Evolutionary conservation across 257 asterid genomes (phyloP).

Genomic region (Mitragyna speciosa): DNA sequence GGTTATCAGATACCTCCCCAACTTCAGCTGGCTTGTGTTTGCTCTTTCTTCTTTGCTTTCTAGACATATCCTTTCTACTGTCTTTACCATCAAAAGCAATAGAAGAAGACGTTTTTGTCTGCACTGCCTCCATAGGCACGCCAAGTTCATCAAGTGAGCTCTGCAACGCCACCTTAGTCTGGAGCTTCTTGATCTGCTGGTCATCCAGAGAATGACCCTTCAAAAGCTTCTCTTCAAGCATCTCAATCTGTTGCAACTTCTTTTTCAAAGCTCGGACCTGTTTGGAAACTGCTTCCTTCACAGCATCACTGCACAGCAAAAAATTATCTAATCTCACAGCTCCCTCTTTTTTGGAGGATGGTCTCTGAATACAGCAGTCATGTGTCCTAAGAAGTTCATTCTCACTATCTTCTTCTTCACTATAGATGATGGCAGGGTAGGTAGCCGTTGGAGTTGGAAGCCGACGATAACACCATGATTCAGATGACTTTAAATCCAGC

Average conservation of each 20-base stretch:
- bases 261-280: slow-evolving; percentile 78
- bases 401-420: slow-evolving; percentile 77
- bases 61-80: slow-evolving; percentile 46
- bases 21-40: slow-evolving; percentile 48
- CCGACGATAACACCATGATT: slow-evolving; percentile 81
- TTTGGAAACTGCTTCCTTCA: slow-evolving; percentile 51
- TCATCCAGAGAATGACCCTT: slow-evolving; percentile 75
- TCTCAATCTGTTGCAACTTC: slow-evolving; percentile 95
- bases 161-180: slow-evolving; percentile 59
- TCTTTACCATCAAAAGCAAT: slow-evolving; percentile 50
- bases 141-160: slow-evolving; percentile 79
- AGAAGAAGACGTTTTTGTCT: slow-evolving; percentile 42
- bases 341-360: slow-evolving; percentile 37
- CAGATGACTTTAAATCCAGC: slow-evolving; percentile 72
- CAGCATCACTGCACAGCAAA: slow-evolving; percentile 54
- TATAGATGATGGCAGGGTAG: slow-evolving; percentile 71
- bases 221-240: slow-evolving; percentile 77
- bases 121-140: slow-evolving; percentile 53
- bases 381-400: slow-evolving; percentile 53
- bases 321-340: slow-evolving; percentile 57
- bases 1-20: slow-evolving; percentile 43
- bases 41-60: slow-evolving; percentile 70
- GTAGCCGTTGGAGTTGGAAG: slow-evolving; percentile 95
- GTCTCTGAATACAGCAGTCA: slow-evolving; percentile 39
- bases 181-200: slow-evolving; percentile 85